Evolutionary conservation across 2,329 filamentous ascomycete species (phyloP).

Genomic region (Macrophomina pseudophaseolina): DNA sequence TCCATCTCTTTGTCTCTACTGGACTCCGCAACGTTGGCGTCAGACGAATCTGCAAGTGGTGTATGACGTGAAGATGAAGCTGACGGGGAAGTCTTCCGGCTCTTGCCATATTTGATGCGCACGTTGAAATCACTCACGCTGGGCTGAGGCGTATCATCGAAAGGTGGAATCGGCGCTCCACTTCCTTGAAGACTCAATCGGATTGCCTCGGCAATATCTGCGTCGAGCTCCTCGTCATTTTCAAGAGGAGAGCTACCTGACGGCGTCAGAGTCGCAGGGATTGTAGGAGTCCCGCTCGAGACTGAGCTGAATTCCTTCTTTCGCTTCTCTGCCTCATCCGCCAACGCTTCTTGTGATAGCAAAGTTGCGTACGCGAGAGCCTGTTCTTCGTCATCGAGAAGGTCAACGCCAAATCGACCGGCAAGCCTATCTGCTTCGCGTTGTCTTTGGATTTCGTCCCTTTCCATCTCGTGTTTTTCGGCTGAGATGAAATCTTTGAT

Average conservation of each 20-base stretch:
- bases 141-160: neutral
- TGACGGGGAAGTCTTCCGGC: slow-evolving; percentile 30
- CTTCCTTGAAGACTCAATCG: slow-evolving; percentile 52
- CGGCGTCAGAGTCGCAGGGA: slow-evolving; percentile 38
- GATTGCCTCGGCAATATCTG: slow-evolving; percentile 67
- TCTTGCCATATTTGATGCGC: slow-evolving; percentile 52
- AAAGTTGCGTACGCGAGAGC: slow-evolving; percentile 67
- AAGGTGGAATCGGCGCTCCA: slow-evolving; percentile 26
- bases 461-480: slow-evolving; percentile 80
- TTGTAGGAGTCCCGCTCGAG: slow-evolving; percentile 41
- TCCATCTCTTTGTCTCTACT: slow-evolving; percentile 53
- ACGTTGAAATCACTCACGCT: slow-evolving; percentile 44
- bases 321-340: slow-evolving; percentile 54
- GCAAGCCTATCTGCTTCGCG: slow-evolving; percentile 74
- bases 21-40: slow-evolving; percentile 45
- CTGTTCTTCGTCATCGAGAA: slow-evolving; percentile 68
- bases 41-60: slow-evolving; percentile 32
- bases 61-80: slow-evolving; percentile 29
- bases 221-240: slow-evolving; percentile 57
- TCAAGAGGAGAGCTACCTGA: slow-evolving; percentile 38
- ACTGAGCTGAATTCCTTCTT: slow-evolving; percentile 45
- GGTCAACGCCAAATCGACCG: slow-evolving; percentile 81
- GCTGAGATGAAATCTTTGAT: slow-evolving; percentile 82
- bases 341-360: slow-evolving; percentile 64
- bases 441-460: slow-evolving; percentile 69